These are phyloP conservation scores for Juncus inflexus DNA, from an alignment of 176 grass and related monocot species.

Conservation along the genomic window DNA sequence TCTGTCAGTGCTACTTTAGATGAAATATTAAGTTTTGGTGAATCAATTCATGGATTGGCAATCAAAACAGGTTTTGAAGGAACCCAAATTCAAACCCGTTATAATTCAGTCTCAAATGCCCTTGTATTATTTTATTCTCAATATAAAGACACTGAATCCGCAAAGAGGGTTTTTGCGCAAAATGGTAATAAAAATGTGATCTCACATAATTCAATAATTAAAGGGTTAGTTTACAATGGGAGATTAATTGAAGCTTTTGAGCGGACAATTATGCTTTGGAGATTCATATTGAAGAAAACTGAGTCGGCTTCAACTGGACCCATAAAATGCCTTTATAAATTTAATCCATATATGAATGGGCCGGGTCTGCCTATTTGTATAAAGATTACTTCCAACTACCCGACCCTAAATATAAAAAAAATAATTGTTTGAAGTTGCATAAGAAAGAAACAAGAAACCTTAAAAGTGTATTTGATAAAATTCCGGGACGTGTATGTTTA, in stretches of 20 bases:
- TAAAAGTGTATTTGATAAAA: too few relatives aligned
- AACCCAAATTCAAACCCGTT: not conserved
- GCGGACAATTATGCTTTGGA: too few relatives aligned
- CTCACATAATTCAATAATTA: slow-evolving; percentile 81
- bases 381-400: too few relatives aligned
- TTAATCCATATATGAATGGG: too few relatives aligned
- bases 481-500: too few relatives aligned
- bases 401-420: too few relatives aligned
- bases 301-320: too few relatives aligned
- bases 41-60: slow-evolving; percentile 48
- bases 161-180: slow-evolving; percentile 34
- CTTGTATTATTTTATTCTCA: slow-evolving; percentile 64
- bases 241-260: slow-evolving; percentile 32
- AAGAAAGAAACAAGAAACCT: too few relatives aligned
- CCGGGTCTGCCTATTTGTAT: too few relatives aligned
- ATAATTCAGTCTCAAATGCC: slow-evolving; percentile 50
- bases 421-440: too few relatives aligned
- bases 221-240: slow-evolving; percentile 41
- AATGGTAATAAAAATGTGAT: slow-evolving; percentile 44
- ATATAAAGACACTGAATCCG: slow-evolving; percentile 29
- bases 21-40: slow-evolving; percentile 34
- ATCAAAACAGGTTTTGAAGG: slow-evolving; percentile 54
- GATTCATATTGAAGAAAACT: too few relatives aligned
- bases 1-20: slow-evolving; percentile 29
- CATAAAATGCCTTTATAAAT: too few relatives aligned